phyloP scores from a whole-genome alignment of 768 basidiomycete species.

The Mycena filopes region DNA sequence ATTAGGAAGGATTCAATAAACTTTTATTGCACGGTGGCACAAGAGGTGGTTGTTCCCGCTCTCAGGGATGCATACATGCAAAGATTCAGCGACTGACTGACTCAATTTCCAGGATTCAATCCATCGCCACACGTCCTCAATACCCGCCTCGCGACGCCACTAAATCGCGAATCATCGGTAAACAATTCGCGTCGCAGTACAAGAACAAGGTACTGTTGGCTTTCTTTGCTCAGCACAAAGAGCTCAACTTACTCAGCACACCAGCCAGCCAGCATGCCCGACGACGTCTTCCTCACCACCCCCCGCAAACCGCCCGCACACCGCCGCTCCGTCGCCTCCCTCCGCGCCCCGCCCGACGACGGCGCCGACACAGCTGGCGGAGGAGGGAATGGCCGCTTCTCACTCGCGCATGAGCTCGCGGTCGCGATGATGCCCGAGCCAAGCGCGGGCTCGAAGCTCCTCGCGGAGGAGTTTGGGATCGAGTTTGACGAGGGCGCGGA shows the following conservation, averaged over 20 bases:
- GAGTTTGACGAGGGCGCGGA: constrained; percentile 91
- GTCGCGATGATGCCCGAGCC: constrained; percentile 91
- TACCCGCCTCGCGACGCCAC: too few species aligned
- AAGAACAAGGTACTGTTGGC: not conserved
- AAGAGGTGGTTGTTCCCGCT: too few species aligned
- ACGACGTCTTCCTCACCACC: constrained; percentile 32
- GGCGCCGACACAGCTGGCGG: constrained; percentile 46
- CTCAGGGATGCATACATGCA: too few species aligned
- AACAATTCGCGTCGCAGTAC: not conserved
- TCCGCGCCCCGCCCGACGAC: constrained; percentile 53
- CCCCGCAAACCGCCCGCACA: constrained; percentile 36
- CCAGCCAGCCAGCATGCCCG: constrained; percentile 22
- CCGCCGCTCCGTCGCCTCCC: constrained; percentile 62
- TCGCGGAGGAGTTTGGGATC: constrained; percentile 90
- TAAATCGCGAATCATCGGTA: too few species aligned
- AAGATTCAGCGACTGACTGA: not conserved
- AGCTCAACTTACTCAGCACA: not conserved
- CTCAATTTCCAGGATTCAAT: not conserved
- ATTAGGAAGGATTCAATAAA: too few species aligned
- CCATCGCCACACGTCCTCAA: too few species aligned
- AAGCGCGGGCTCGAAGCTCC: constrained; percentile 75
- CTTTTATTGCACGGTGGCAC: too few species aligned
- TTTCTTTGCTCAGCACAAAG: too few species aligned
- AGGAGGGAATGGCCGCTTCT: constrained; percentile 63
- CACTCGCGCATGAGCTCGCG: constrained; percentile 88